A percentile compares a stretch with the other conserved stretches of the same genome.
These are phyloP conservation scores for Bryoerythrophyllum caledonicum DNA, from an alignment of 225 moss, liverwort and hornwort genomes.

Conservation along the genomic window DNA sequence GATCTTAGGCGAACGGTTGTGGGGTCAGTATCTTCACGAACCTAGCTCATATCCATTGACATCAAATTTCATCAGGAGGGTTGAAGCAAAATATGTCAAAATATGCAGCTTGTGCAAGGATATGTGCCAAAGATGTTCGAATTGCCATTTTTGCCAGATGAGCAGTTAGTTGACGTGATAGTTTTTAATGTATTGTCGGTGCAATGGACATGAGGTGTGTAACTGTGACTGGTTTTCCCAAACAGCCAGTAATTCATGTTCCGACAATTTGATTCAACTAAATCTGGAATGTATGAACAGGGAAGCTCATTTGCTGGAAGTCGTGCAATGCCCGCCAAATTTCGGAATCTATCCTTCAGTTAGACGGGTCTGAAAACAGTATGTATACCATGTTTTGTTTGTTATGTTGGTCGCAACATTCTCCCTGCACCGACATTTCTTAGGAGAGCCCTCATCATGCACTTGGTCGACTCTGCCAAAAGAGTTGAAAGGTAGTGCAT, in stretches of 20 bases:
- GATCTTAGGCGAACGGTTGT: too few species aligned
- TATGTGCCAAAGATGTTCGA: not conserved
- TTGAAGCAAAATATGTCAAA: not conserved
- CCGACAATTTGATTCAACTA: not conserved
- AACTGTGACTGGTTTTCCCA: not conserved
- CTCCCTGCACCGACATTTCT: constrained; percentile 29
- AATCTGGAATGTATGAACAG: not conserved
- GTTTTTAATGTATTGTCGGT: not conserved
- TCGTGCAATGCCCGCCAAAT: not conserved
- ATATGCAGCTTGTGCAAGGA: not conserved
- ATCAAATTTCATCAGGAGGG: not conserved
- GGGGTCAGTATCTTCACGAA: constrained; percentile 3
- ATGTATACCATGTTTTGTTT: not conserved
- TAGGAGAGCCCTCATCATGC: constrained; percentile 16
- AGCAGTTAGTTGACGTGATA: not conserved
- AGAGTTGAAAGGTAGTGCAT: constrained; percentile 17
- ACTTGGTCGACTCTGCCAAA: constrained; percentile 4
- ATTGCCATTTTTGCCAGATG: not conserved
- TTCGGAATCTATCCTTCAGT: not conserved
- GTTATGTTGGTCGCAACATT: not conserved
- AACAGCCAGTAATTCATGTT: not conserved
- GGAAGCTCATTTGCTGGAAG: not conserved
- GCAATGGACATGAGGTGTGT: not conserved
- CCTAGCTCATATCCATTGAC: not conserved
- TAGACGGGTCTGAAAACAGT: not conserved